Evolutionary conservation across 768 basidiomycete genomes (phyloP).

Genomic region (Tylopilus balloui): DNA sequence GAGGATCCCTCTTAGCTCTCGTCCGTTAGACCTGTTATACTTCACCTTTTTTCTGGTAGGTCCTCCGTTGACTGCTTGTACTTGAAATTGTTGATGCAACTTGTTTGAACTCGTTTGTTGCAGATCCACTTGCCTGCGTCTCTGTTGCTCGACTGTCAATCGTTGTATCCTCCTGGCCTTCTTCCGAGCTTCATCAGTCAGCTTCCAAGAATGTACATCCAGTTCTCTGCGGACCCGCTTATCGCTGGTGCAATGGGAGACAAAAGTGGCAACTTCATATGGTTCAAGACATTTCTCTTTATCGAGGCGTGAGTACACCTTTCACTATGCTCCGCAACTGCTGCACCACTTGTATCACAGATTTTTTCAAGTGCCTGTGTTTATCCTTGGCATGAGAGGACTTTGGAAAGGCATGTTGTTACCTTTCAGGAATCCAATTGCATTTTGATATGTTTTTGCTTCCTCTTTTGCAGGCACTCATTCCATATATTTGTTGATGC

Average conservation of each 20-base stretch:
- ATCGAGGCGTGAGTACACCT: slow-evolving; percentile 50
- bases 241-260: slow-evolving; percentile 48
- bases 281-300: slow-evolving; percentile 63
- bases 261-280: slow-evolving; percentile 38
- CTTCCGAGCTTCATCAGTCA: slow-evolving; percentile 45
- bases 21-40: slow-evolving; percentile 65
- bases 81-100: neutral
- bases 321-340: neutral
- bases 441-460: too few species aligned
- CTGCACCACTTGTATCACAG: slow-evolving; percentile 17
- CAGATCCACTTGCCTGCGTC: slow-evolving; percentile 68
- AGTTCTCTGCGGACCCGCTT: slow-evolving; percentile 63
- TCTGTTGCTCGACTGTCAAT: slow-evolving; percentile 66
- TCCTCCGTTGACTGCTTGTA: neutral
- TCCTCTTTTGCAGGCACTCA: slow-evolving; percentile 42
- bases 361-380: slow-evolving; percentile 72
- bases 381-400: slow-evolving; percentile 60
- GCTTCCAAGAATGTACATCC: slow-evolving; percentile 49
- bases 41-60: slow-evolving; percentile 66
- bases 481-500: slow-evolving; percentile 56
- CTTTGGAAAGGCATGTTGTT: slow-evolving; percentile 48
- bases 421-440: neutral
- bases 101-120: neutral
- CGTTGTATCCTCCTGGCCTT: slow-evolving; percentile 50
- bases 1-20: slow-evolving; percentile 42